Conservation (phyloP, 768 basidiomycete species). For the Mycena leptocephala region DNA sequence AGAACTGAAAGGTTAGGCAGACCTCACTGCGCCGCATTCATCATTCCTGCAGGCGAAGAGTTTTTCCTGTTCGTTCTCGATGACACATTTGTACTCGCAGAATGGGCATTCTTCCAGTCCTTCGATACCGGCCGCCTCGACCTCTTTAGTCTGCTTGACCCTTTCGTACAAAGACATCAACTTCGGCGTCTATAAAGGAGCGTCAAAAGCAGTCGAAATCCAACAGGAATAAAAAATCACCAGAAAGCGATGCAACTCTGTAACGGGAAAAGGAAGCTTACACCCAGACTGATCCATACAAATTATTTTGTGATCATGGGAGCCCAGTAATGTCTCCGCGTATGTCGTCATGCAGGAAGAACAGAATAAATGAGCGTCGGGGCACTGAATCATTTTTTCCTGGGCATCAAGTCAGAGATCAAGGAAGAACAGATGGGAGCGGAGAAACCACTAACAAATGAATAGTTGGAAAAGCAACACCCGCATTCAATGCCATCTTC, state of each 20-base stretch:
- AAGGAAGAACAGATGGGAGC: not conserved
- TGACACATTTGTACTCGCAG: conserved; percentile 90
- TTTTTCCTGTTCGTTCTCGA: conserved; percentile 78
- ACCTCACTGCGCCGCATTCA: conserved; percentile 76
- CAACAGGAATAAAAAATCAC: conserved; percentile 2
- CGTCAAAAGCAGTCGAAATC: not conserved
- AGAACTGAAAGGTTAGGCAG: not conserved
- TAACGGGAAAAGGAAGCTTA: conserved; percentile 75
- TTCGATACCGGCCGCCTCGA: conserved; percentile 84
- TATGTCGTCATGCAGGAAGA: conserved; percentile 78
- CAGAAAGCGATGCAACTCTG: conserved; percentile 80
- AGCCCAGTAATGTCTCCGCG: conserved; percentile 76
- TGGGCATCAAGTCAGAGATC: conserved; percentile 46
- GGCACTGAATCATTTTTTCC: conserved; percentile 92
- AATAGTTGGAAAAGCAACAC: conserved; percentile 85
- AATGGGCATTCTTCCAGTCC: conserved; percentile 92
- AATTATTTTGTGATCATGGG: conserved; percentile 73
- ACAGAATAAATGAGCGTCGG: conserved; percentile 93
- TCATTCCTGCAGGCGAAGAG: conserved; percentile 71
- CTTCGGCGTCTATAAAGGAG: conserved; percentile 58
- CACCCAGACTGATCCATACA: conserved; percentile 91
- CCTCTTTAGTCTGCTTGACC: conserved; percentile 84
- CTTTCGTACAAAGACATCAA: conserved; percentile 81
- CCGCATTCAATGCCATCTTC: conserved; percentile 87
- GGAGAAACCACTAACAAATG: conserved; percentile 69